Evolutionary conservation across 139 green algal genomes (phyloP).

Genomic region (Micractinium conductrix): DNA sequence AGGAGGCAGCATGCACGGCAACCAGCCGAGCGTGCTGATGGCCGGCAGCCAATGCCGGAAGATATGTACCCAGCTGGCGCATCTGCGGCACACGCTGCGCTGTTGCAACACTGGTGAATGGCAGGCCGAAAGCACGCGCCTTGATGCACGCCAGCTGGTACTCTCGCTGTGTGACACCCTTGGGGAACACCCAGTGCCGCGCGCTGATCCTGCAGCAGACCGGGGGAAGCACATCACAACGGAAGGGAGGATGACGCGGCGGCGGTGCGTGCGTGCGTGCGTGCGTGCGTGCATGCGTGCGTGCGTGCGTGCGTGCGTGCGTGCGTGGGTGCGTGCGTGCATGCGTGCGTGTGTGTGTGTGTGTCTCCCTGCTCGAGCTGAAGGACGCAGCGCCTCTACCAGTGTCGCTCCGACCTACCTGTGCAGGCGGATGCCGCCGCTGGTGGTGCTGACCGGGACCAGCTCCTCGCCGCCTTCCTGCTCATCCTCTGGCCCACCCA

Average conservation of each 20-base stretch:
- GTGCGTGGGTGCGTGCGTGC: too few relatives aligned
- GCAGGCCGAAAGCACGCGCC: not conserved
- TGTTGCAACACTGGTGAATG: too few relatives aligned
- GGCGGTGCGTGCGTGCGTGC: not conserved
- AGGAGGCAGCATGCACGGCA: not conserved
- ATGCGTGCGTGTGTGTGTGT: too few relatives aligned
- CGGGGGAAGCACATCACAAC: not conserved
- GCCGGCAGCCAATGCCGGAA: too few relatives aligned
- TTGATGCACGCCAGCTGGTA: conserved; percentile 80
- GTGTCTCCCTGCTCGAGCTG: too few relatives aligned
- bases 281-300: not conserved
- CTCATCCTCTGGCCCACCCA: not conserved
- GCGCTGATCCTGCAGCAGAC: conserved; percentile 28
- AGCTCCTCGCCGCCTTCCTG: conserved; percentile 2
- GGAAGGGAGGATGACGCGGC: too few relatives aligned
- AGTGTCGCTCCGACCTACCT: conserved; percentile 27
- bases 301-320: too few relatives aligned
- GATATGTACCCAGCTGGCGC: too few relatives aligned
- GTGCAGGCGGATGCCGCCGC: conserved; percentile 46
- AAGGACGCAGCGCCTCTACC: too few relatives aligned
- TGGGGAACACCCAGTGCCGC: conserved; percentile 83
- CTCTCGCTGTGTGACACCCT: conserved; percentile 53
- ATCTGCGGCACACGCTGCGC: too few relatives aligned
- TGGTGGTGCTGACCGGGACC: conserved; percentile 32
- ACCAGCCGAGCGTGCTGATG: too few relatives aligned